Percentiles rank a stretch among this genome's conserved stretches.
phyloP scores from a whole-genome alignment of 176 grass and related monocot genomes.

The Metroxylon sagu region DNA sequence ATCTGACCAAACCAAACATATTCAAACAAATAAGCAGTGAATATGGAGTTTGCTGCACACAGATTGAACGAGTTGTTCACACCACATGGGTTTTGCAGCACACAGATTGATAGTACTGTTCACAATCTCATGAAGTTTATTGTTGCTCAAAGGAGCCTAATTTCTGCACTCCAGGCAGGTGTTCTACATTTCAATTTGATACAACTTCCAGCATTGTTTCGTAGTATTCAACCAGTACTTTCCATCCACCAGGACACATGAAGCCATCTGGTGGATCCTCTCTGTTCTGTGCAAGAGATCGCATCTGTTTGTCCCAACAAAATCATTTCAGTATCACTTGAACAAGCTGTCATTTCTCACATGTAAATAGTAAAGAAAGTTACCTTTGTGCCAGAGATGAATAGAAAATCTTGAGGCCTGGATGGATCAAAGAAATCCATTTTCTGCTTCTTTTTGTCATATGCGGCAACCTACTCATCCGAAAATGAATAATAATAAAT shows the following conservation, averaged over 20 bases:
- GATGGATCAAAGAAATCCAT: slow-evolving; percentile 97
- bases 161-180: too few species aligned
- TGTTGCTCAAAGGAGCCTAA: too few species aligned
- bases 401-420: slow-evolving; percentile 86
- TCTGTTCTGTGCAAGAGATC: slow-evolving; percentile 73
- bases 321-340: background rate
- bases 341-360: too few species aligned
- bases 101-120: too few species aligned
- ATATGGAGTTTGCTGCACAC: too few species aligned
- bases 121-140: too few species aligned
- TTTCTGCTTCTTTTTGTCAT: slow-evolving; percentile 67
- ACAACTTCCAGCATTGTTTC: slow-evolving; percentile 62
- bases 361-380: background rate
- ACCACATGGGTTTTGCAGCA: too few species aligned
- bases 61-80: too few species aligned
- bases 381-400: slow-evolving; percentile 99
- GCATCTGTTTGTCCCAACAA: slow-evolving; percentile 42
- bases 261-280: slow-evolving; percentile 81
- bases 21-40: too few species aligned
- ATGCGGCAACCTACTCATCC: slow-evolving; percentile 71
- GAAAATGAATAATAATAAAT: slow-evolving; percentile 20
- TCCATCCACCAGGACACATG: slow-evolving; percentile 94
- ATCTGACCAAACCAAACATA: too few species aligned
- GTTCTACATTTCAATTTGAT: slow-evolving; percentile 33
- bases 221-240: slow-evolving; percentile 88